Evolutionary conservation across 495 filamentous ascomycete species (phyloP), one percentile per base, ranked within the genome.

Genomic region (Pseudotulostoma volvatum): DNA sequence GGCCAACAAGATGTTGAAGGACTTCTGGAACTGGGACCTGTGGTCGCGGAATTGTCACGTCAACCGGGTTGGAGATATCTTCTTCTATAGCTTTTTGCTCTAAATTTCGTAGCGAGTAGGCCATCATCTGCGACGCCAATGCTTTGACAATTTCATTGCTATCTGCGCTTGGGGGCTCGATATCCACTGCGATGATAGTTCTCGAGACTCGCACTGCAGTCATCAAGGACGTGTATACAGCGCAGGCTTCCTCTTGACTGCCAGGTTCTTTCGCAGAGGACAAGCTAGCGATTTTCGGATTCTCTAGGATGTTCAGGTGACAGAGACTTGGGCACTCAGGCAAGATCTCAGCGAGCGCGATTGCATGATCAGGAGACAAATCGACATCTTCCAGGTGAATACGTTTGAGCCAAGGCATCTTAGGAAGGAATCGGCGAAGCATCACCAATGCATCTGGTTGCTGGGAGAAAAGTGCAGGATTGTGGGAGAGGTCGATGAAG

Each of bases 401-500:
- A 23, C 90, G 76, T 50, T 85, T 93, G 7, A 97, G 57, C 7
- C 61, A 64, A n/a, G 72, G 63, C 58, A 96, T 70, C 45, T 83
- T 79, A 1, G 87, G 84, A 31, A 96, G 59, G 55, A 86, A 93
- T 53, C 80, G 80, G 38, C 90, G 66, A 44, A 96, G 71, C 1
- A 81, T 58, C 7, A 70, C 68, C 33, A 95, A 61, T 7, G 85
- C 81, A 45, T 73, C 84, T n/a, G 82, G 77, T 21, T 79, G 63
- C 3, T 63, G 59, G 17, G 73, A 68, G 50, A 95, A 96, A 7
- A 97, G 65, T 15, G 70, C 76, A 11, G 68, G 79, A 46, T 96
- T 97, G 44, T 93, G 84, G 0, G 81, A 88, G 23, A 97, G 65
- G 51, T 97, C 90, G 41, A 97, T 73, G 43, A 93, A 92, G 28